Evolutionary conservation across 495 filamentous ascomycete genomes (phyloP).

Genomic region (Penicillium lividum): DNA sequence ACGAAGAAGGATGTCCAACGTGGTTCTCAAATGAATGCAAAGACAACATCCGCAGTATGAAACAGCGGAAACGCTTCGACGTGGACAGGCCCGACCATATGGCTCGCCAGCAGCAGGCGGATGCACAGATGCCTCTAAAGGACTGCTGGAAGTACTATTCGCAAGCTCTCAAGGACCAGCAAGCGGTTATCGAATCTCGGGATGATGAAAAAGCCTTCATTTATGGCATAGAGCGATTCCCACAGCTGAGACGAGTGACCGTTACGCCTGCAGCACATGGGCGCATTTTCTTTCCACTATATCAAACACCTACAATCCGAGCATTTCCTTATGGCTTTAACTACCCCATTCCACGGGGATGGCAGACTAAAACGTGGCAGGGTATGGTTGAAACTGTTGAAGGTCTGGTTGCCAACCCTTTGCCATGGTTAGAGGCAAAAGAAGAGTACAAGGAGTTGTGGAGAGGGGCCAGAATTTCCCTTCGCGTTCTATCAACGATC

Average conservation of each 20-base stretch:
- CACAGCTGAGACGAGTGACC: constrained; percentile 24
- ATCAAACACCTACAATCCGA: constrained; percentile 37
- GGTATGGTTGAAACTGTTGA: constrained; percentile 3
- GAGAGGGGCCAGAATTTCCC: constrained; percentile 25
- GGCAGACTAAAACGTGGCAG: constrained; percentile 11
- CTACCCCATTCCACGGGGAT: constrained; percentile 34
- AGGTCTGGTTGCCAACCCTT: background rate
- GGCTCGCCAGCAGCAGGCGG: constrained; percentile 14
- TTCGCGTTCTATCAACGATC: constrained; percentile 17
- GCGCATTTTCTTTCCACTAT: constrained; percentile 28
- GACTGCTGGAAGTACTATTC: constrained; percentile 25
- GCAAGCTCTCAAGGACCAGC: constrained; percentile 24
- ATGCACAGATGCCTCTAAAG: constrained; percentile 16
- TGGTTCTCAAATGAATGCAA: constrained; percentile 18
- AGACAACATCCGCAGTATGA: constrained; percentile 1
- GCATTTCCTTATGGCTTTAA: constrained; percentile 32
- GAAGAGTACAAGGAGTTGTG: constrained; percentile 22
- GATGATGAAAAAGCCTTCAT: constrained; percentile 26
- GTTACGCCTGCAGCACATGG: constrained; percentile 34
- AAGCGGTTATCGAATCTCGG: constrained; percentile 17
- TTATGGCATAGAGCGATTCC: constrained; percentile 29
- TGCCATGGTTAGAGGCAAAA: constrained; percentile 10
- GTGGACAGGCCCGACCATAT: constrained; percentile 22
- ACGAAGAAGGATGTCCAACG: constrained; percentile 18
- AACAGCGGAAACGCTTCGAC: constrained; percentile 15